Evolutionary conservation across 2,329 filamentous ascomycete genomes (phyloP).

Genomic region (Monosporascus cannonballus): DNA sequence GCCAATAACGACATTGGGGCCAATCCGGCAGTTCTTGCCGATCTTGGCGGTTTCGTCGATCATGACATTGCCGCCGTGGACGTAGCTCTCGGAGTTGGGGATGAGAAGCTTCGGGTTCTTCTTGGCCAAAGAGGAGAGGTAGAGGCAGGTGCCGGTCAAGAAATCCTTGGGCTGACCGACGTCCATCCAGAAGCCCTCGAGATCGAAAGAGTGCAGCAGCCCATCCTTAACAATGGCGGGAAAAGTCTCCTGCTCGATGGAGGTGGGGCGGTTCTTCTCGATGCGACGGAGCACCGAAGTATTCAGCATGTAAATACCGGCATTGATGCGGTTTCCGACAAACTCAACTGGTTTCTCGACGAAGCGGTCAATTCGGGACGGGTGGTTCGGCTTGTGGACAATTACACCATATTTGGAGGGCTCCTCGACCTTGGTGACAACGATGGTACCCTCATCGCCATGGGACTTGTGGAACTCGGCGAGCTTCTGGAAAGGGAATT

Average conservation of each 20-base stretch:
- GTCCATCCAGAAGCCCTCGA: conserved; percentile 99
- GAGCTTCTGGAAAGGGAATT: conserved; percentile 89
- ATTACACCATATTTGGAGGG: conserved; percentile 98
- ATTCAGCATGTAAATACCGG: conserved; percentile 97
- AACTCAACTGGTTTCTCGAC: conserved; percentile 99
- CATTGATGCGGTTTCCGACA: conserved; percentile 97
- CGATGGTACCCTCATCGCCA: conserved; percentile 93
- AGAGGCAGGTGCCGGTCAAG: conserved; percentile 90
- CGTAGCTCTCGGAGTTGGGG: conserved; percentile 66
- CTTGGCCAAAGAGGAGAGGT: conserved; percentile 88
- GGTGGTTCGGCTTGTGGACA: conserved; percentile 90
- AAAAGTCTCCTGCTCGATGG: conserved; percentile 99
- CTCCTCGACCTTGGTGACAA: conserved; percentile 98
- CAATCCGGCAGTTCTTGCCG: conserved; percentile 96
- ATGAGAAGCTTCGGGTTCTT: conserved; percentile 80
- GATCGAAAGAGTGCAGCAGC: conserved; percentile 89
- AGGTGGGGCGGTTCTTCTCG: conserved; percentile 83
- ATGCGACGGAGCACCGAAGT: conserved; percentile 85
- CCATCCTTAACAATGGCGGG: conserved; percentile 86
- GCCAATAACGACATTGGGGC: conserved; percentile 93
- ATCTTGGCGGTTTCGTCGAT: conserved; percentile 93
- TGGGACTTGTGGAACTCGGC: conserved; percentile 88
- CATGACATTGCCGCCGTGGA: conserved; percentile 91
- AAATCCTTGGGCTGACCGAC: conserved; percentile 99
- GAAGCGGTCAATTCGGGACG: conserved; percentile 92